Evolutionary conservation across 108 stramenopile species (phyloP).

Genomic region (Nitzschia sp.): DNA sequence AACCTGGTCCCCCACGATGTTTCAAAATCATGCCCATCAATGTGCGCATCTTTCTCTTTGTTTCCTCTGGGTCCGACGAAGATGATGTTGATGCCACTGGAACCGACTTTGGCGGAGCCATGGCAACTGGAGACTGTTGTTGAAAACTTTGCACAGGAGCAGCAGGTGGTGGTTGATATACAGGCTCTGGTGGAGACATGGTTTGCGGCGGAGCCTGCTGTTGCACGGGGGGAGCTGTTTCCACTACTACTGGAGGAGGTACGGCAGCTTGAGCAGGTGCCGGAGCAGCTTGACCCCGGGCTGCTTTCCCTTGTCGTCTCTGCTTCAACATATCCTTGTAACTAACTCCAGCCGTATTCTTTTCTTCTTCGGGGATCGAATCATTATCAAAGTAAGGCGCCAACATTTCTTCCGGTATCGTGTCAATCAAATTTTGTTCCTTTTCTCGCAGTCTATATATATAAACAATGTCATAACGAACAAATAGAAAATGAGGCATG

Average conservation of each 20-base stretch:
- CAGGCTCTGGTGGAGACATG: constrained; percentile 24
- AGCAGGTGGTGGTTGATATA: constrained; percentile 7
- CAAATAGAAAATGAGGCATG: not conserved
- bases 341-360: constrained; percentile 40
- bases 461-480: not conserved
- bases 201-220: constrained; percentile 8
- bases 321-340: constrained; percentile 67
- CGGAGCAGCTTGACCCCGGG: constrained; percentile 4
- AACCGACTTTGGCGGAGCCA: constrained; percentile 12
- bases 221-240: constrained; percentile 1
- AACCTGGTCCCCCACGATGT: constrained; percentile 88
- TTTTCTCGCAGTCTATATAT: constrained; percentile 26
- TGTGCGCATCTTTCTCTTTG: constrained; percentile 57
- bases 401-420: constrained; percentile 43
- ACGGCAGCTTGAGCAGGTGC: constrained; percentile 5
- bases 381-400: constrained; percentile 27
- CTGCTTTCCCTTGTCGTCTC: constrained; percentile 18
- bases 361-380: constrained; percentile 3
- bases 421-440: constrained; percentile 42
- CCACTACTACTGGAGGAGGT: not conserved
- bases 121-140: constrained; percentile 1
- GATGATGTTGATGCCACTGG: constrained; percentile 3
- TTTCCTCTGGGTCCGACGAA: constrained; percentile 47
- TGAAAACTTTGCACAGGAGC: not conserved
- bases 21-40: constrained; percentile 81